Percentiles rank a stretch among this genome's conserved stretches.
These are phyloP conservation scores for Chamaecyparis obtusa DNA, from an alignment of 75 land plant genomes.

Conservation along the genomic window DNA sequence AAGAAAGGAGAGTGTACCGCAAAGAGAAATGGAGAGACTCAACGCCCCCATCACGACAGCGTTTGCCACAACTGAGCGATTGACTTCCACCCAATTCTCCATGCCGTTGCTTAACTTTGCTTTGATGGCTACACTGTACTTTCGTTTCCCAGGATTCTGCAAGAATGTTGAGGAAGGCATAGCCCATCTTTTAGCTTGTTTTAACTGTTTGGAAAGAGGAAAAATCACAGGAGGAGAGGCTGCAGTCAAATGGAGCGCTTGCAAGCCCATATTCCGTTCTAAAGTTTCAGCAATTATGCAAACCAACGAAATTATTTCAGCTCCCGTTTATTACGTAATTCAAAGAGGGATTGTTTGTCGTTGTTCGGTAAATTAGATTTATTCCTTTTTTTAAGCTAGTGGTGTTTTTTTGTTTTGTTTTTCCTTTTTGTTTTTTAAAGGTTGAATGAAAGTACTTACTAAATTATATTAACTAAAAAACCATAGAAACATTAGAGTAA, in stretches of 20 bases:
- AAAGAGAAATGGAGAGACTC: conserved; percentile 3
- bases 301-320: no score
- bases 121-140: not conserved
- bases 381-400: no score
- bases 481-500: no score
- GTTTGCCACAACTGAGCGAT: not conserved
- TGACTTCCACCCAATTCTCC: not conserved
- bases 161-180: not conserved
- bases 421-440: no score
- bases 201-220: not conserved
- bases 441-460: no score
- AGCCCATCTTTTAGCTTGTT: not conserved
- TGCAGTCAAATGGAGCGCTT: not conserved
- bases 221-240: not conserved
- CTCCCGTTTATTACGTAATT: no score
- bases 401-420: no score
- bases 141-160: not conserved
- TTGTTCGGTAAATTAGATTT: no score
- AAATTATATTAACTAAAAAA: no score
- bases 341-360: no score
- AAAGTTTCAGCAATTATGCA: not conserved
- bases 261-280: not conserved
- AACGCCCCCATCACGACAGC: not conserved
- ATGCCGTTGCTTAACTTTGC: not conserved
- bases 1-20: not conserved